These are phyloP conservation scores for Penicillium turbatum DNA, from an alignment of 495 filamentous ascomycete species.

Conservation along the genomic window DNA sequence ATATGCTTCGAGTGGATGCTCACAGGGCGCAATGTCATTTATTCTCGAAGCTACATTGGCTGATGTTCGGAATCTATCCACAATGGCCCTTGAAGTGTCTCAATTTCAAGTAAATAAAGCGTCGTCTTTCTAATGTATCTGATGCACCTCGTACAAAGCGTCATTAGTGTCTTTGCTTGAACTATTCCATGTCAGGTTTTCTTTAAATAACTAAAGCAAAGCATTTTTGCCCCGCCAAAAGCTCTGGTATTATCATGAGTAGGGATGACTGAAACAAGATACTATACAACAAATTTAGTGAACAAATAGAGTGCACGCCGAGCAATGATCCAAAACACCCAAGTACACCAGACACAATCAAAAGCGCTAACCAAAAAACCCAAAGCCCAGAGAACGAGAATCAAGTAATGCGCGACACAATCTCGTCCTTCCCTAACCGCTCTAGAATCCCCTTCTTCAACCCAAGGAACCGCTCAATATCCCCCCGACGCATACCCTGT, in stretches of 20 bases:
- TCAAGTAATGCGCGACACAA: slow-evolving; percentile 40
- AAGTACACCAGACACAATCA: slow-evolving; percentile 1
- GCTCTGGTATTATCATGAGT: slow-evolving; percentile 1
- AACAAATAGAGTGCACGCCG: neutral
- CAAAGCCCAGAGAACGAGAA: neutral
- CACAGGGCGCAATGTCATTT: neutral
- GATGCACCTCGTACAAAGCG: too few species aligned
- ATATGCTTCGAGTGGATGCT: neutral
- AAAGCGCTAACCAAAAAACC: neutral
- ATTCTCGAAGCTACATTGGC: neutral
- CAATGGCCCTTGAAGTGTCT: too few species aligned
- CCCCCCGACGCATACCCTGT: slow-evolving; percentile 39
- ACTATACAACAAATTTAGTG: neutral
- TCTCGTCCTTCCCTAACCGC: slow-evolving; percentile 48
- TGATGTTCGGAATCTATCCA: too few species aligned
- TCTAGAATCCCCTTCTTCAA: slow-evolving; percentile 55
- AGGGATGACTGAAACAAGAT: neutral
- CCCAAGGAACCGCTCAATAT: slow-evolving; percentile 58
- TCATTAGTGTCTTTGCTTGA: too few species aligned
- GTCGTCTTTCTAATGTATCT: too few species aligned
- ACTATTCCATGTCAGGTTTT: neutral
- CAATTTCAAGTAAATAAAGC: too few species aligned
- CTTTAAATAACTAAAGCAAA: neutral
- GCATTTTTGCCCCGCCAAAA: too few species aligned
- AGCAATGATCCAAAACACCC: neutral